Evolutionary conservation across 805 yeast genomes (phyloP), one percentile per base, ranked within the genome.

Genomic region (Metschnikowia sp.): DNA sequence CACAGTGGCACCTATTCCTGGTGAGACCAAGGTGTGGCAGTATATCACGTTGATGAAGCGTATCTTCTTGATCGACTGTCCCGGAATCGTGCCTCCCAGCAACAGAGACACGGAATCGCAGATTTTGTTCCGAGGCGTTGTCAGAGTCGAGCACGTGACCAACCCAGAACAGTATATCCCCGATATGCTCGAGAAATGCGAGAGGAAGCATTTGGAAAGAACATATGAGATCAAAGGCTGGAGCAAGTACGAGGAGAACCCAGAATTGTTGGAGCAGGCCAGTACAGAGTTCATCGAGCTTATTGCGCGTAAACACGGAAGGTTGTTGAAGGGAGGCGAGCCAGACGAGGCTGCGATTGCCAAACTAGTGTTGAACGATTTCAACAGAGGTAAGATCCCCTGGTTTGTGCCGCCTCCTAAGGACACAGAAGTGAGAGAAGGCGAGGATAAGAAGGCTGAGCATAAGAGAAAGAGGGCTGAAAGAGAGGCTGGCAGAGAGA

Each of bases 11-110:
- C 99, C 99, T 40, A 90, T 92, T 60, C 99, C 99, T 30, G 99
- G 99, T 66, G 99, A 92, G 66, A 92, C 99, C 32, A 92, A 92
- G 69, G 97, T 92, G 39, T 92, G 99, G 99, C 99, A 92, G 75
- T 92, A 92, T 73, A 91, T 92, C 60, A 91, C 99, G 4, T 76
- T 92, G 59, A 92, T 94, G 97, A 92, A 92, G 76, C 81, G 92
- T 56, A 92, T 92, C 44, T 92, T 91, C 70, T 74, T 92, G 60
- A 94, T 92, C 61, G 99, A 92, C 71, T 94, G 99, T 76, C 99
- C 99, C 2, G 99, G 99, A 70, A 92, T 92, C 63, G 99, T 92
- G 18, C 99, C 99, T 9, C 99, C 99, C 28, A 86, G 95, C 13
- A 65, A 83, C 29, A 89, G 84, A 60, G 99, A 94, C 65, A 70